Evolutionary conservation across 2,329 filamentous ascomycete species (phyloP).

Genomic region (Helotiales sp.): DNA sequence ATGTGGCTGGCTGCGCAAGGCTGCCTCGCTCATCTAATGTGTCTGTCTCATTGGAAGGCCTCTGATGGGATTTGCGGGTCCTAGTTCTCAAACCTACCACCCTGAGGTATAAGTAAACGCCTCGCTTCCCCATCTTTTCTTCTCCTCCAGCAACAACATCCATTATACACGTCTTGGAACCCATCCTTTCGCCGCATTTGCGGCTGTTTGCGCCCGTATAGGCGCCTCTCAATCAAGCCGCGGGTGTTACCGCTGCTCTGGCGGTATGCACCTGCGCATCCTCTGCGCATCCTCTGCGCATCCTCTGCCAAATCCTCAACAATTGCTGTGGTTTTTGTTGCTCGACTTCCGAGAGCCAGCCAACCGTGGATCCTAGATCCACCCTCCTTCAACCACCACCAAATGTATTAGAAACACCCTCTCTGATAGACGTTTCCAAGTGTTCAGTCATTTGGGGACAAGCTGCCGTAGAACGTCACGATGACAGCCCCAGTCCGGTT

Average conservation of each 20-base stretch:
- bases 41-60: constrained; percentile 11
- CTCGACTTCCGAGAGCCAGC: not conserved
- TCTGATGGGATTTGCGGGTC: not conserved
- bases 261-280: constrained; percentile 26
- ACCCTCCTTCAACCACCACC: constrained; percentile 13
- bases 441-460: constrained; percentile 25
- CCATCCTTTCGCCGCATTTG: constrained; percentile 13
- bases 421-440: constrained; percentile 32
- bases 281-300: constrained; percentile 17
- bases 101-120: constrained; percentile 14
- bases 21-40: not conserved
- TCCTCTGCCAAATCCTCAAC: constrained; percentile 20
- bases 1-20: not conserved
- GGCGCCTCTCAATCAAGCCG: constrained; percentile 15
- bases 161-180: constrained; percentile 2
- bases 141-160: not conserved
- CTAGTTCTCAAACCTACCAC: not conserved
- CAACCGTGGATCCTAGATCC: constrained; percentile 27
- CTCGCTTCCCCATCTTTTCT: not conserved
- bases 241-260: constrained; percentile 26
- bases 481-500: constrained; percentile 26
- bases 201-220: constrained; percentile 21
- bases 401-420: constrained; percentile 29
- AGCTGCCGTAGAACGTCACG: constrained; percentile 29
- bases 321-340: constrained; percentile 27